Base-by-base conservation (phyloP, 768 basidiomycete species). In the Lactifluus subvellereus region DNA sequence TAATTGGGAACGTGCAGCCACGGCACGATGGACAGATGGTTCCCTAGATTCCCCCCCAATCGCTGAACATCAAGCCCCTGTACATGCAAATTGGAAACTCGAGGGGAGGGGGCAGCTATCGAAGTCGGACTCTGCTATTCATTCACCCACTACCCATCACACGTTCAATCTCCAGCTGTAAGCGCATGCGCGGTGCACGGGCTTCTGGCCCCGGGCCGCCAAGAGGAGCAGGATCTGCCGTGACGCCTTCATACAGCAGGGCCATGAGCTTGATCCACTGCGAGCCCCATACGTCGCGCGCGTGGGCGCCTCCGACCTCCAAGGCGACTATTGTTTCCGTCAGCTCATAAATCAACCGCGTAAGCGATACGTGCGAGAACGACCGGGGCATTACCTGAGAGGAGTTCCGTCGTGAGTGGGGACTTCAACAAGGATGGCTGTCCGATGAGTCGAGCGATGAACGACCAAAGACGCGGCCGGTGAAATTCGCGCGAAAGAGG, bases 231-330 rank as follows among this genome's bases (percentile, higher is more conserved):
- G 63, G 49, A 6, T 87, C 86, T 5, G 69, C 72, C 0, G 83
- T 88, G 45, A 83, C 77, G 8, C 85, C 84, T 56, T 85, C 80
- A 65, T 91, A 84, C 14, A 91, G 71, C 14, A 89, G 72, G 30
- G 77, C 79, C 22, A 93, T 78, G 56, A 91, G 73, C 71, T 91
- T 91, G 61, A 85, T 74, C 84, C 88, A 92, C 72, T 92, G 90
- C 43, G 77, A 74, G n/a, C 90, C 90, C 85, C 87, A 92, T 9
- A 88, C 74, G 32, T 77, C 73, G 59, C 77, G 76, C 9, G 86
- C 87, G 54, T 83, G 77, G 30, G 76, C 65, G 3, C 91, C 89
- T 67, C 86, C 78, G 35, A 90, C 87, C 56, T 90, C 88, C 30
- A 92, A 72, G 18, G 81, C 89, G 67, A 82, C 89, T 91, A 16